Evolutionary conservation across 805 yeast species (phyloP), one percentile per base, ranked within the genome.

Genomic region (Starmerella tilneyi): DNA sequence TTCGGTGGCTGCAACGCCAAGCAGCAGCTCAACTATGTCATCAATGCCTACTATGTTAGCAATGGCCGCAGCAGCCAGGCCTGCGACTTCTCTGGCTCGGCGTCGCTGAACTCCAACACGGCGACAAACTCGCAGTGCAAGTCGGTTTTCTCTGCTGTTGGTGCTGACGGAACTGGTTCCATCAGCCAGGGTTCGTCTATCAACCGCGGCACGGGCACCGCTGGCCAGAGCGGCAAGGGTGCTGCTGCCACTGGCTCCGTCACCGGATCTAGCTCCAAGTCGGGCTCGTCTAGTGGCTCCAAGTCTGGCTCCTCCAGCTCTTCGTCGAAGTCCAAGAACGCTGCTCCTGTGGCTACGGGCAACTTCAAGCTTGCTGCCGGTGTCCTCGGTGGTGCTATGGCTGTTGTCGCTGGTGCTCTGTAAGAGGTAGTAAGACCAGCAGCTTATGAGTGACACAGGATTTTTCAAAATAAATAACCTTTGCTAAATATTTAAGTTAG

Each of bases 61-160:
- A 71, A 78, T 49, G 68, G 66, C 51, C 60, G 62, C 41, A 51
- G 55, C 2, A 63, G 74, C 42, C 22, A 43, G 24, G 88, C 81
- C 47, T 84, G 94, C 68, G 76, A 74, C 62, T 84, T 81, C 63
- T 60, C 60, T 45, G 89, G 94, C 45, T 71, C 79, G 47, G 92
- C 88, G 28, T 58, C 80, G n/a, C 46, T 75, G 44, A 59, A 60
- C 44, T 55, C 65, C 36, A 65, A 66, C 45, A 61, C 73, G 27
- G 48, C 67, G 46, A 61, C 70, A 28, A 70, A 70, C 29, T 64
- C 75, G 19, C 60, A 74, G 32, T 79, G 86, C 67, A 20, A 35
- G 27, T 67, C 76, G 24, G 57, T 71, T 49, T 58, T 84, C 53
- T 62, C 65, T 19, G 73, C 78, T 54, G 86, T 88, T 55, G 94